Conservation (phyloP, 192 early-diverging fungal species). For the Powellomyces hirtus region DNA sequence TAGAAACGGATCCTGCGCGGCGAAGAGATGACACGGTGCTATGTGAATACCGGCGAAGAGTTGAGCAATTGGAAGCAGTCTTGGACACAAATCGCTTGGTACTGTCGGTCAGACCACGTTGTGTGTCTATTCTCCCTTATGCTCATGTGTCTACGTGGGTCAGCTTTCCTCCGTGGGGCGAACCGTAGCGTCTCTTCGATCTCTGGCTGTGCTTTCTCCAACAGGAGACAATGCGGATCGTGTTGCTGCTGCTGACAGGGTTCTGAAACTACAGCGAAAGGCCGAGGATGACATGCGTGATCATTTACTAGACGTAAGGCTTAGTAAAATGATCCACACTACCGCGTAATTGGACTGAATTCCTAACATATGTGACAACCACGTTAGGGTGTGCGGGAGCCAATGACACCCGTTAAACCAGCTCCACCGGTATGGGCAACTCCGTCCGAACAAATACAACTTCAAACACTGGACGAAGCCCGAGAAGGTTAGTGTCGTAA, state of each 20-base stretch:
- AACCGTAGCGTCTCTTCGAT: constrained; percentile 17
- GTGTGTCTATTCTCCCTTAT: no score
- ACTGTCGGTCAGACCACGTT: no score
- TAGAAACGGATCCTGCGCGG: constrained; percentile 18
- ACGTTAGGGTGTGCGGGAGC: no score
- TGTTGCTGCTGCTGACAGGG: constrained; percentile 12
- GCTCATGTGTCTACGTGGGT: no score
- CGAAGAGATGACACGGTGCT: constrained; percentile 13
- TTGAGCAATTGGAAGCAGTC: constrained; percentile 24
- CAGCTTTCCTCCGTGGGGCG: constrained; percentile 18
- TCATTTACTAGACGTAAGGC: constrained; percentile 19
- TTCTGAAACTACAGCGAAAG: constrained; percentile 22
- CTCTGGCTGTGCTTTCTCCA: neutral
- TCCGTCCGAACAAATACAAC: no score
- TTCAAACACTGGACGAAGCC: no score
- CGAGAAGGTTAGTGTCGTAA: no score
- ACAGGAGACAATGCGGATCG: neutral
- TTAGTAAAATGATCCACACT: no score
- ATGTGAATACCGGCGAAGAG: constrained; percentile 14
- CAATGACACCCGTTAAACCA: no score
- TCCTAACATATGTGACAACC: no score
- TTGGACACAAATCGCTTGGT: constrained; percentile 17
- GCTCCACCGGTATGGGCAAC: no score
- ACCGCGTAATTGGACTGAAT: no score
- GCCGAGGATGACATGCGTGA: constrained; percentile 26